These are phyloP conservation scores for Boechera divaricarpa DNA, from an alignment of 345 rosid genomes.

Conservation along the genomic window DNA sequence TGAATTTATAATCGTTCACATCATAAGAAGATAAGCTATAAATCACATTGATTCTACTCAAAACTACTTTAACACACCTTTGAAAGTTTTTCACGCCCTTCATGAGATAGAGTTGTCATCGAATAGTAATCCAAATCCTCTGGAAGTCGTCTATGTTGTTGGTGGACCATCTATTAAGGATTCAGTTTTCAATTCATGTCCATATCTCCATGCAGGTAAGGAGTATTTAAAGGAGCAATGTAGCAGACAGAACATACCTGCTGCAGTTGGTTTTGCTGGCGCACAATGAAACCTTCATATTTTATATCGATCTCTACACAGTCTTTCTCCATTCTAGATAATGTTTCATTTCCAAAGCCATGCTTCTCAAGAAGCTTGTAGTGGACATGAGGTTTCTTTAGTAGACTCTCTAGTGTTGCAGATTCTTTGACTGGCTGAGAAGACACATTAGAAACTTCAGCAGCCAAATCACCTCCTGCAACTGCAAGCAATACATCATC, in stretches of 20 bases:
- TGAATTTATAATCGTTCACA: constrained; percentile 44
- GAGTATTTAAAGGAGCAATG: background rate
- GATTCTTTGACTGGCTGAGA: constrained; percentile 84
- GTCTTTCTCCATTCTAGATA: constrained; percentile 78
- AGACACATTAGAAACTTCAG: constrained; percentile 68
- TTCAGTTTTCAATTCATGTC: background rate
- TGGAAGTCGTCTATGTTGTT: constrained; percentile 86
- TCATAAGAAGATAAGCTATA: constrained; percentile 8
- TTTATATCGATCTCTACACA: constrained; percentile 93
- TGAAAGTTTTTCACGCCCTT: constrained; percentile 95
- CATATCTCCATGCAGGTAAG: background rate
- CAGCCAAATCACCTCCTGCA: constrained; percentile 85
- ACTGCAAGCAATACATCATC: constrained; percentile 26
- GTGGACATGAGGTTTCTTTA: constrained; percentile 90
- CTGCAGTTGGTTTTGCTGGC: constrained; percentile 79
- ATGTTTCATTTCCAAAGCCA: constrained; percentile 75
- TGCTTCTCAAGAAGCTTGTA: constrained; percentile 79
- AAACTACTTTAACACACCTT: constrained; percentile 61
- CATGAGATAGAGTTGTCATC: constrained; percentile 83
- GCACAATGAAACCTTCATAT: constrained; percentile 91
- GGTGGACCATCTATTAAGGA: constrained; percentile 73
- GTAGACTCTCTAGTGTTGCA: constrained; percentile 81
- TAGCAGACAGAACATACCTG: constrained; percentile 58
- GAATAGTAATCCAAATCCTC: constrained; percentile 84
- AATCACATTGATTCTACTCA: constrained; percentile 10